Base-by-base conservation (phyloP, 148 eudicot genomes). In the Spergularia bocconei region DNA sequence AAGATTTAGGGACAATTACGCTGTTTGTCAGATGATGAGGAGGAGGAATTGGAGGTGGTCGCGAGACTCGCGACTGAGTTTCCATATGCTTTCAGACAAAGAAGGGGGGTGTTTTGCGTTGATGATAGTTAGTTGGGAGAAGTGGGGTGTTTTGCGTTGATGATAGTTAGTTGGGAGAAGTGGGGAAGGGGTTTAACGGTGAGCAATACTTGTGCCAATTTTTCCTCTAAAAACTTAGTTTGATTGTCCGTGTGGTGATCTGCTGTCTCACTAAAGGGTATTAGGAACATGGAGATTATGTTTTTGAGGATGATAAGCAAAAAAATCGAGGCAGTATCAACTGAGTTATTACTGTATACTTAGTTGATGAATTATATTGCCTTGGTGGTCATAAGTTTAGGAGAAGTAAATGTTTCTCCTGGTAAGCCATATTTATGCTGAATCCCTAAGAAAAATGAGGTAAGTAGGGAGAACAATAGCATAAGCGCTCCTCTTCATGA, bases 21-120 rank as follows among this genome's bases (percentile, higher is more conserved):
- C 61, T 57, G 20, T n/a, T 57, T 5, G 61, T 57, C 23, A 19
- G 61, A 7, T 20, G 67, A 63, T 33, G 67, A 13, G 6, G 41
- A 33, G 41, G 44, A 12, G 17, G n/a, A 33, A 63, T 29, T 7
- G 19, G 33, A 33, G 67, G 67, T n/a, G 14, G 44, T 41, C 41
- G 29, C n/a, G n/a, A n/a, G n/a, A n/a, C n/a, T n/a, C n/a, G n/a
- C 44, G 13, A 63, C 67, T 63, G 67, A 62, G 38, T 62, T 29
- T 62, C 14, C 10, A 20, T 23, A 12, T 21, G 36, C 63, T 11
- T 21, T 60, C 21, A 54, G 58, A 54, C 15, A 20, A 21, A 11
- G 2, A 11, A 11, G 13, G 3, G 33, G 2, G 11, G 21, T 8
- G 4, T 60, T 20, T 11, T 60, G 63, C 5, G 1, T 25, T 60